Conservation (phyloP, 441 rosid genomes). For the Aleurites moluccanus region DNA sequence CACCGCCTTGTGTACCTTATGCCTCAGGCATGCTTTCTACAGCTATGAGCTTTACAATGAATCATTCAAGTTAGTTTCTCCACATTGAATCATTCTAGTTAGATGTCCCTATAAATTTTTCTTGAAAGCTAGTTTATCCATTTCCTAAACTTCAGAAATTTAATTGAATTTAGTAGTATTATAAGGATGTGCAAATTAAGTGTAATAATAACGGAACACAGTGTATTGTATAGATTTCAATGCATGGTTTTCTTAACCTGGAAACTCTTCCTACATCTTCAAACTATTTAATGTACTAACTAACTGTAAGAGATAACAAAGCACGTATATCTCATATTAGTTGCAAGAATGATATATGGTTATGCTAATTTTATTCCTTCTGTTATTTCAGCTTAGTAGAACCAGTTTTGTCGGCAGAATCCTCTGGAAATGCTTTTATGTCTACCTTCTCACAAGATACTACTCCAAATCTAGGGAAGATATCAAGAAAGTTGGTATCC, state of each 20-base stretch:
- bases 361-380: neutral
- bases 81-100: neutral
- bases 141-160: neutral
- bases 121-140: neutral
- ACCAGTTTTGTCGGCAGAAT: constrained; percentile 26
- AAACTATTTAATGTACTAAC: neutral
- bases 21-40: neutral
- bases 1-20: neutral
- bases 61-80: neutral
- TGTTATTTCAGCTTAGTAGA: constrained; percentile 28
- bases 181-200: neutral
- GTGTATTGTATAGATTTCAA: neutral
- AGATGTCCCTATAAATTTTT: constrained; percentile 1
- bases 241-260: neutral
- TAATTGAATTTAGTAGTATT: neutral
- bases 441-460: constrained; percentile 40
- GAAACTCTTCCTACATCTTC: neutral
- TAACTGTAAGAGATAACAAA: neutral
- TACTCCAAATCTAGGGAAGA: constrained; percentile 43
- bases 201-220: neutral
- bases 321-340: neutral
- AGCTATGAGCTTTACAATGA: neutral
- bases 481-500: constrained; percentile 51
- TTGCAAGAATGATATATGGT: neutral
- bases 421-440: constrained; percentile 41